Evolutionary conservation across 192 early-diverging fungal genomes (phyloP).

Genomic region (Backusella sp.): DNA sequence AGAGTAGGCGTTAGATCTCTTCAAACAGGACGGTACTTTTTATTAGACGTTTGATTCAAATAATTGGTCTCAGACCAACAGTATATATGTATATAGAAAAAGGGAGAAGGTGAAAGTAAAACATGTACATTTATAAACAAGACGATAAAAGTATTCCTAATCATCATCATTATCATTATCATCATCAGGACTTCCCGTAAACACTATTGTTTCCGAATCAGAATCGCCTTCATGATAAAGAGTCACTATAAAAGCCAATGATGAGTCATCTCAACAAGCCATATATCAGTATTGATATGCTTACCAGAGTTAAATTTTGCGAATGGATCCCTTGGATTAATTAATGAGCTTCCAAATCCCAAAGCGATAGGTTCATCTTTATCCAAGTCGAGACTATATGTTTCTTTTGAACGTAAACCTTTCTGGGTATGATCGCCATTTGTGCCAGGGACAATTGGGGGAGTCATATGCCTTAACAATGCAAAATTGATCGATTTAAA

Average conservation of each 20-base stretch:
- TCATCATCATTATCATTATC: not conserved
- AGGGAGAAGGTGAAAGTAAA: not conserved
- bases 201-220: constrained; percentile 25
- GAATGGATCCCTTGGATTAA: constrained; percentile 39
- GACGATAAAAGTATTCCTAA: not conserved
- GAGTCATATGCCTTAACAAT: constrained; percentile 75
- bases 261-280: not conserved
- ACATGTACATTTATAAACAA: constrained; percentile 8
- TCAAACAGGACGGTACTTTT: not conserved
- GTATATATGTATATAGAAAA: not conserved
- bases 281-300: not conserved
- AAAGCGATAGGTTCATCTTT: constrained; percentile 32
- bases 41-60: not conserved
- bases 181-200: not conserved
- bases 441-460: constrained; percentile 76
- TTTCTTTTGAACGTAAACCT: constrained; percentile 51
- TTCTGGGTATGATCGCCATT: constrained; percentile 17
- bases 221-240: constrained; percentile 56
- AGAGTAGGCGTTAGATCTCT: not conserved
- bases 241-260: constrained; percentile 40
- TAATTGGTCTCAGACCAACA: not conserved
- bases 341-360: not conserved
- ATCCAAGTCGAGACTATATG: constrained; percentile 65
- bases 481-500: constrained; percentile 95
- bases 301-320: constrained; percentile 59